These are phyloP conservation scores for Fulvia fulva DNA, from an alignment of 2,329 filamentous ascomycete species.

Conservation along the genomic window DNA sequence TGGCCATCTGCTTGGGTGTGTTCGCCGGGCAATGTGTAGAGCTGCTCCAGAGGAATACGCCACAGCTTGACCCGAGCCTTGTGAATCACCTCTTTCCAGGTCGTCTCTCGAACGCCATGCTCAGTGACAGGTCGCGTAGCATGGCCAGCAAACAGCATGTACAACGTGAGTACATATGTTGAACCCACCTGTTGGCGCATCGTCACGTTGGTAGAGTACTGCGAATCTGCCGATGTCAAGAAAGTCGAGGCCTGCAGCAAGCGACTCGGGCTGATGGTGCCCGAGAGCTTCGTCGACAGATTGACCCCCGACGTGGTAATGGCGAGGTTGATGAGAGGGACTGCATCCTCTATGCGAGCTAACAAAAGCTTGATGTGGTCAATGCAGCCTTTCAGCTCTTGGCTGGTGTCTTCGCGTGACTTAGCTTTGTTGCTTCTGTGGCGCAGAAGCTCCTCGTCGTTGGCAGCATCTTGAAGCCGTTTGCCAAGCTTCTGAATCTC, in stretches of 20 bases:
- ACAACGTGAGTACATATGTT: conserved; percentile 79
- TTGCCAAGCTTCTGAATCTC: conserved; percentile 78
- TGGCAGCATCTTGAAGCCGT: conserved; percentile 66
- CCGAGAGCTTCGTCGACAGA: conserved; percentile 72
- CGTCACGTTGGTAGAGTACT: conserved; percentile 65
- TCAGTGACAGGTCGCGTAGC: conserved; percentile 53
- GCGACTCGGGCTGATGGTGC: conserved; percentile 83
- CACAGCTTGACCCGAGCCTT: conserved; percentile 81
- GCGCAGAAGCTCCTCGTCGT: conserved; percentile 54
- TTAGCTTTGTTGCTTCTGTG: conserved; percentile 44
- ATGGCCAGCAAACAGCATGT: conserved; percentile 91
- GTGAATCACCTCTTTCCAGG: conserved; percentile 96
- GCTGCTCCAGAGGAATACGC: conserved; percentile 59
- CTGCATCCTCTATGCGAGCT: conserved; percentile 78
- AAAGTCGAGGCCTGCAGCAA: conserved; percentile 90
- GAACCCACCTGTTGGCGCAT: conserved; percentile 78
- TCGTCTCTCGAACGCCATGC: conserved; percentile 59
- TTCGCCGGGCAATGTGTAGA: conserved; percentile 44
- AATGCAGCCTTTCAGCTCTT: conserved; percentile 67
- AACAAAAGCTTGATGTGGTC: conserved; percentile 71
- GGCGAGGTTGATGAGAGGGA: conserved; percentile 86
- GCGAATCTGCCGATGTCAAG: conserved; percentile 78
- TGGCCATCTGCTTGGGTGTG: conserved; percentile 28
- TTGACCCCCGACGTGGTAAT: conserved; percentile 91
- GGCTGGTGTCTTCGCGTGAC: conserved; percentile 54